A percentile compares a stretch with the other conserved stretches of the same genome.
These are phyloP conservation scores for Debaryomycetaceae sp. DNA, from an alignment of 1,139 yeast species.

Conservation along the genomic window DNA sequence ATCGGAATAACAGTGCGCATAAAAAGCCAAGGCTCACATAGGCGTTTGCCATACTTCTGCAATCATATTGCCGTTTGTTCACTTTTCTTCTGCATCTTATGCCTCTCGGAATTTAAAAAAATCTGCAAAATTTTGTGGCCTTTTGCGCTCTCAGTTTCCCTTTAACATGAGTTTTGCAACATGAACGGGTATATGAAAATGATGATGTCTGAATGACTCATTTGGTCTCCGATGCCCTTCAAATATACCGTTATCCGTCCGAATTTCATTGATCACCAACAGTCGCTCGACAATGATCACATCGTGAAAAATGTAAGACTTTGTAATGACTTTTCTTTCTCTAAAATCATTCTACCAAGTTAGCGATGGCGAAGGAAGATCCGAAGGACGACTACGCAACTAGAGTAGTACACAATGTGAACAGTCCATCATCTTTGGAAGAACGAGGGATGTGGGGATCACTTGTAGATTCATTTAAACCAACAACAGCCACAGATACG, in stretches of 20 bases:
- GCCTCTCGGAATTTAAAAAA: not conserved
- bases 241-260: not conserved
- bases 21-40: not conserved
- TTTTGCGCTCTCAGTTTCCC: conserved; percentile 3
- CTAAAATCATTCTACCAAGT: not conserved
- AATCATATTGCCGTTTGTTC: not conserved
- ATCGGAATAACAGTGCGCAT: not conserved
- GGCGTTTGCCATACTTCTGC: not conserved
- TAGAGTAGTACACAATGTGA: not conserved
- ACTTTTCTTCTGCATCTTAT: not conserved
- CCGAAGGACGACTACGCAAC: not conserved
- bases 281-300: not conserved
- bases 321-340: not conserved
- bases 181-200: not conserved
- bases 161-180: not conserved
- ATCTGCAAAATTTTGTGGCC: not conserved
- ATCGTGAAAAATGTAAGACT: not conserved
- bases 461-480: conserved; percentile 24
- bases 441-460: not conserved
- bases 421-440: not conserved
- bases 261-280: not conserved
- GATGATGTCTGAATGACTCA: conserved; percentile 1
- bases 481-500: conserved; percentile 21
- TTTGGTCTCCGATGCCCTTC: not conserved
- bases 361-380: not conserved